Base-by-base conservation (phyloP, 2,329 filamentous ascomycete genomes). In the Fonsecaea pedrosoi region DNA sequence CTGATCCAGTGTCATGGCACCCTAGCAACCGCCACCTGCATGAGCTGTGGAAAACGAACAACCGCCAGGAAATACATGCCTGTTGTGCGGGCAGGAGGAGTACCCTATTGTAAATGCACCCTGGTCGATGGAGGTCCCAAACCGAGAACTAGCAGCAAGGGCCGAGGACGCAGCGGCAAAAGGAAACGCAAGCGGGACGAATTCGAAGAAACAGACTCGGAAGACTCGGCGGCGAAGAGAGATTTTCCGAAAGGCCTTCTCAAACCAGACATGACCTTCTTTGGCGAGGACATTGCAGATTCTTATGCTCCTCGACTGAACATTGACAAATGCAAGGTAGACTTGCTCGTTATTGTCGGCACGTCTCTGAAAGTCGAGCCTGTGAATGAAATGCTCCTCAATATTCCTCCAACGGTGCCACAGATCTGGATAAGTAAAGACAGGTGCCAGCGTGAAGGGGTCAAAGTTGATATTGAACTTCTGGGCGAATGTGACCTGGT, bases 1-100 rank as follows among this genome's bases (percentile, higher is more conserved):
- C 85, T 98, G 18, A 90, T 99, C 34, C 94, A 99, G 79, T 98
- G 95, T 77, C 95, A 99, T 77, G 95, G 95, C 68, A 97, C 92
- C 6, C 98, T 97, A 81, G 94, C 94, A 53, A 96, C 91, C 0
- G 95, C 95, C 25, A 92, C 89, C 2, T 99, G 95, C 78, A 86
- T 95, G 54, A 89, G 91, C 74, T 99, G 95, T 78, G 84, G 87
- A 56, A 85, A 89, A 80, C 84, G 90, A 73, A 90, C 94, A 9
- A 81, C 85, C 0, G 94, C 94, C 60, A 89, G 93, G 58, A 82
- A 83, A 25, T 92, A 98, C 74, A 95, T 93, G 77, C 86, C 86
- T 6, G 89, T 95, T 53, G 91, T 98, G 76, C 88, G 87, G 71
- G 87, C 87, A 1, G 90, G 92, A 65, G 84, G 83, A 61, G 90